Percentiles rank a stretch among this genome's conserved stretches.
These are phyloP conservation scores for Arthroderma sp. DNA, from an alignment of 2,329 filamentous ascomycete genomes.

Conservation along the genomic window DNA sequence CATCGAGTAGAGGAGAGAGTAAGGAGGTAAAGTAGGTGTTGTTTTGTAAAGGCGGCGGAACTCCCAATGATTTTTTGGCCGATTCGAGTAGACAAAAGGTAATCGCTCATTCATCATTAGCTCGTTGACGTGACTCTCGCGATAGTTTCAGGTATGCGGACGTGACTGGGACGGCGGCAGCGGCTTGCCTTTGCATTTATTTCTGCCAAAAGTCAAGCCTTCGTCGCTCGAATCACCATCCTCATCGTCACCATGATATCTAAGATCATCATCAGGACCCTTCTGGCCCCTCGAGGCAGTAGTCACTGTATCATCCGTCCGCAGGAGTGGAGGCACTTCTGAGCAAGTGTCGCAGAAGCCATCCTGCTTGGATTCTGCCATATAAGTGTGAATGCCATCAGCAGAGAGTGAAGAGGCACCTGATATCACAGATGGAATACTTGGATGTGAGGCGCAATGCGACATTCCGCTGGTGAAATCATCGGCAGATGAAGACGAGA, in stretches of 20 bases:
- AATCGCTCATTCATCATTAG: too few species aligned
- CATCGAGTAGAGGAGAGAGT: too few species aligned
- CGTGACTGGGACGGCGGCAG: background rate
- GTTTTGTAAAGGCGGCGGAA: too few species aligned
- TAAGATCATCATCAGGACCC: slow-evolving; percentile 23
- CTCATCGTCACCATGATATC: slow-evolving; percentile 31
- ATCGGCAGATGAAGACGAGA: slow-evolving; percentile 34
- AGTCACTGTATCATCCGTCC: slow-evolving; percentile 31
- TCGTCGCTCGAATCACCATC: slow-evolving; percentile 31
- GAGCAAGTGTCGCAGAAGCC: slow-evolving; percentile 3
- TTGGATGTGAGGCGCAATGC: slow-evolving; percentile 34
- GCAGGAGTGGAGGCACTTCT: slow-evolving; percentile 26
- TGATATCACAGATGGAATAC: slow-evolving; percentile 33
- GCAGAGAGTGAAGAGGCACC: slow-evolving; percentile 34
- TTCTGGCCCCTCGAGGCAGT: slow-evolving; percentile 10
- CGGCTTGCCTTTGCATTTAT: background rate
- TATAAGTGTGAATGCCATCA: slow-evolving; percentile 19
- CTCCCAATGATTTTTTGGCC: too few species aligned
- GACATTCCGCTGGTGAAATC: slow-evolving; percentile 35
- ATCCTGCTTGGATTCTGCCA: slow-evolving; percentile 12
- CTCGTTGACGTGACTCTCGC: too few species aligned
- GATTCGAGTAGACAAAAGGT: too few species aligned
- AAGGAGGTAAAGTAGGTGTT: too few species aligned
- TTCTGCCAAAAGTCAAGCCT: slow-evolving; percentile 26
- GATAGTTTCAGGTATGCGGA: too few species aligned